Percentiles rank a stretch among this genome's conserved stretches.
These are phyloP conservation scores for Ogataea ramenticola DNA, from an alignment of 805 yeast genomes.

Conservation along the genomic window DNA sequence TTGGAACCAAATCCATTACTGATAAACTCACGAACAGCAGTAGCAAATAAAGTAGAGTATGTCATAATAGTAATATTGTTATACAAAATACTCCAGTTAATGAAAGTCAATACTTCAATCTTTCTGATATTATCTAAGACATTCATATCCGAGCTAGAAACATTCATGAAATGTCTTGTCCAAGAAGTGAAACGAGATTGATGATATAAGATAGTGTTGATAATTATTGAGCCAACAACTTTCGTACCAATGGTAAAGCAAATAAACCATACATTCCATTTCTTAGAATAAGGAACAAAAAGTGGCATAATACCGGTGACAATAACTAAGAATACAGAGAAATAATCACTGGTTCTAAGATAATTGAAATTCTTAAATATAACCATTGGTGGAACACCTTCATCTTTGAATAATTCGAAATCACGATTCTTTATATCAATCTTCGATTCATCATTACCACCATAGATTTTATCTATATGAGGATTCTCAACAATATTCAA, in stretches of 20 bases:
- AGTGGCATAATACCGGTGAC: slow-evolving; percentile 37
- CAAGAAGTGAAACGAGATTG: slow-evolving; percentile 59
- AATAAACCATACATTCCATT: slow-evolving; percentile 24
- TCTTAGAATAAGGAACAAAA: slow-evolving; percentile 21
- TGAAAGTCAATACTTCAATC: slow-evolving; percentile 36
- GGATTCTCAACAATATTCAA: slow-evolving; percentile 75
- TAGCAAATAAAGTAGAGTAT: slow-evolving; percentile 8
- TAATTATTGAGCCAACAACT: slow-evolving; percentile 40
- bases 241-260: slow-evolving; percentile 35
- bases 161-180: slow-evolving; percentile 59
- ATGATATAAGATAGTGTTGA: slow-evolving; percentile 42
- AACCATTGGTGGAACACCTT: slow-evolving; percentile 34
- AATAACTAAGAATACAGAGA: slow-evolving; percentile 37
- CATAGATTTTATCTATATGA: slow-evolving; percentile 76
- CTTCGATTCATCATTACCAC: slow-evolving; percentile 21
- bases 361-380: slow-evolving; percentile 51
- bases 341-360: slow-evolving; percentile 56
- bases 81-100: slow-evolving; percentile 68
- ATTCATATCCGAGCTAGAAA: slow-evolving; percentile 47
- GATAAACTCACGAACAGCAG: slow-evolving; percentile 8
- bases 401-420: slow-evolving; percentile 8
- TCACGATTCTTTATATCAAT: slow-evolving; percentile 27
- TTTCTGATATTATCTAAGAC: slow-evolving; percentile 2
- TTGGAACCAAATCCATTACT: slow-evolving; percentile 3
- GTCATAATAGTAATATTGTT: slow-evolving; percentile 8